Conservation (phyloP, 345 rosid species). For the Salix koriyanagi region DNA sequence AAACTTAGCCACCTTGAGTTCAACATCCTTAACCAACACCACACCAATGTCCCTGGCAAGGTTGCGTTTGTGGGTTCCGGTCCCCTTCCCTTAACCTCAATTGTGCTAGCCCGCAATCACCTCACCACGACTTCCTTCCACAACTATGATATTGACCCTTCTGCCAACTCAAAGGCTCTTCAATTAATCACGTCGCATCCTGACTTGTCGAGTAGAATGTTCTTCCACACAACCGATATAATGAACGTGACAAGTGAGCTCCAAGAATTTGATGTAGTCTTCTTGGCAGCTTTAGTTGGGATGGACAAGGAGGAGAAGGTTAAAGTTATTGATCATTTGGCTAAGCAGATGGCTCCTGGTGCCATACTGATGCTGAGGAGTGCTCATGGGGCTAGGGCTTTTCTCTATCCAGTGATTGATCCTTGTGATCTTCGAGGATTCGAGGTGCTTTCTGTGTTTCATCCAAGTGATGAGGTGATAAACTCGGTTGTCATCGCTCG, state of each 20-base stretch:
- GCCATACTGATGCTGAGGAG: constrained; percentile 76
- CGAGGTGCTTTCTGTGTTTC: constrained; percentile 64
- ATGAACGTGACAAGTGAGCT: constrained; percentile 46
- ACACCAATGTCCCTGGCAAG: constrained; percentile 35
- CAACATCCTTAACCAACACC: constrained; percentile 47
- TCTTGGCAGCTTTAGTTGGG: constrained; percentile 91
- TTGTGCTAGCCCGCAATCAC: constrained; percentile 64
- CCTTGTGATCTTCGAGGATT: constrained; percentile 70
- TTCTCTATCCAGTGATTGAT: constrained; percentile 77
- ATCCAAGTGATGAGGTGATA: constrained; percentile 80
- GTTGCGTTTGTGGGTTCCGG: constrained; percentile 90
- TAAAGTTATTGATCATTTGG: constrained; percentile 58
- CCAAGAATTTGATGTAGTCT: constrained; percentile 71
- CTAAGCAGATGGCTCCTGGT: constrained; percentile 68
- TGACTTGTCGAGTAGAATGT: constrained; percentile 64
- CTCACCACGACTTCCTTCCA: constrained; percentile 54
- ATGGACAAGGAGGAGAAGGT: constrained; percentile 69
- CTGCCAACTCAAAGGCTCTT: constrained; percentile 57
- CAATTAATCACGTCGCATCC: constrained; percentile 51
- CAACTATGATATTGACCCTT: constrained; percentile 68
- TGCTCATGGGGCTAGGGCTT: constrained; percentile 88
- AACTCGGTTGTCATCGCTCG: constrained; percentile 72
- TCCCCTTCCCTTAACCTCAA: constrained; percentile 78
- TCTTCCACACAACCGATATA: constrained; percentile 60
- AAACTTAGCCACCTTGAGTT: constrained; percentile 75